These are phyloP conservation scores for Tetrahymena malaccensis DNA, from an alignment of 73 alveolate genomes.

Conservation along the genomic window DNA sequence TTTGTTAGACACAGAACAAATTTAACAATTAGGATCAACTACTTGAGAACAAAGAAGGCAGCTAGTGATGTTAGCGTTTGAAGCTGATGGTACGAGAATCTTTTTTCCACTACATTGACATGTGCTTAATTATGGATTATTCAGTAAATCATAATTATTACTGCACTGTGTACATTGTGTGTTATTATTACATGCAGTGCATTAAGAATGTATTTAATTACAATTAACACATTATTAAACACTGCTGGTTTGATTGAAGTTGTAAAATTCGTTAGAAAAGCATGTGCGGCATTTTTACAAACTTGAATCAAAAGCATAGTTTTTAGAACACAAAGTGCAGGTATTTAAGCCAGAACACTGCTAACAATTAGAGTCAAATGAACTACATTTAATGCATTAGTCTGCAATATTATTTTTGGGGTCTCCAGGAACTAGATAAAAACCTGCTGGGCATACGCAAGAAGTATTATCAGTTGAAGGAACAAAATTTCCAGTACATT, in stretches of 20 bases:
- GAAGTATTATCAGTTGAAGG: not conserved
- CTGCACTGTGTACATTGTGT: not conserved
- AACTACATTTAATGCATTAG: not conserved
- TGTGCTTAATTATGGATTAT: not conserved
- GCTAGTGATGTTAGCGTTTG: not conserved
- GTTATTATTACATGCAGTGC: not conserved
- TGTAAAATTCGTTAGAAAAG: not conserved
- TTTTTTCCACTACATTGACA: not conserved
- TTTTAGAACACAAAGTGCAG: not conserved
- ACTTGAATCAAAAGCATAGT: not conserved
- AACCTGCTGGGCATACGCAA: not conserved
- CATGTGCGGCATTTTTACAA: not conserved
- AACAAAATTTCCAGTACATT: not conserved
- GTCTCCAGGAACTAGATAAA: not conserved
- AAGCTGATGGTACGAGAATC: not conserved
- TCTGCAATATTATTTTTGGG: not conserved
- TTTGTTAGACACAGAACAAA: not conserved
- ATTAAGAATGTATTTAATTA: not conserved
- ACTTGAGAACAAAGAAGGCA: not conserved
- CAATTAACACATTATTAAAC: not conserved
- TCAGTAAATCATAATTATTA: not conserved
- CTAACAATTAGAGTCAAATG: not conserved
- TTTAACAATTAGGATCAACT: not conserved
- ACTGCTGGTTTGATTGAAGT: not conserved
- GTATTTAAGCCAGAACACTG: not conserved